Conservation (phyloP, 768 basidiomycete genomes). For the Tylopilus cervinicoccineus region DNA sequence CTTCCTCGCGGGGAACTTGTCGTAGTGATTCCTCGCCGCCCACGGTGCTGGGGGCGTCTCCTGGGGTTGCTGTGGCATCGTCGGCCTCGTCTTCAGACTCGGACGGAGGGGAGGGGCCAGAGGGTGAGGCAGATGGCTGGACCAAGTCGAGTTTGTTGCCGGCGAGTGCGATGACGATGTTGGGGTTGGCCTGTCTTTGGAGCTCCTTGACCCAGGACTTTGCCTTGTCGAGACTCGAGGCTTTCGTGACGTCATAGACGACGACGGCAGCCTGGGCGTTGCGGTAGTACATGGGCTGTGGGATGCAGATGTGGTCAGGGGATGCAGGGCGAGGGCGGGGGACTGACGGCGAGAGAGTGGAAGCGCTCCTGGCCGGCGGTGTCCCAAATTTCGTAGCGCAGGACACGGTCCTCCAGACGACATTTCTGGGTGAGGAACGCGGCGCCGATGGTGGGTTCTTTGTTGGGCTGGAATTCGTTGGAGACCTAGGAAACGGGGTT, state of each 20-base stretch:
- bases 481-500: slow-evolving; percentile 54
- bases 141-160: slow-evolving; percentile 97
- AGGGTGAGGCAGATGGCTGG: slow-evolving; percentile 54
- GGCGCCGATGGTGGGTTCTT: slow-evolving; percentile 97
- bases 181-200: slow-evolving; percentile 97
- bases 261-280: slow-evolving; percentile 98
- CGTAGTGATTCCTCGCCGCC: slow-evolving; percentile 68
- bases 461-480: slow-evolving; percentile 98
- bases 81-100: slow-evolving; percentile 89
- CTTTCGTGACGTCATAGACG: slow-evolving; percentile 97
- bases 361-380: slow-evolving; percentile 96
- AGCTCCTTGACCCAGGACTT: slow-evolving; percentile 99
- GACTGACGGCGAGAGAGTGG: slow-evolving; percentile 88
- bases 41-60: slow-evolving; percentile 52
- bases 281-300: slow-evolving; percentile 96
- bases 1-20: slow-evolving; percentile 93
- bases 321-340: not conserved
- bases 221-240: slow-evolving; percentile 93
- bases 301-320: slow-evolving; percentile 7
- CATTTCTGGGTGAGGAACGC: slow-evolving; percentile 96
- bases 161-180: slow-evolving; percentile 97
- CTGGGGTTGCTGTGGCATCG: slow-evolving; percentile 87
- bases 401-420: slow-evolving; percentile 87
- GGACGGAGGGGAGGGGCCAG: slow-evolving; percentile 45
- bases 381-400: slow-evolving; percentile 97